These are phyloP conservation scores for Solanum appendiculatum DNA, from an alignment of 257 asterid genomes.

Conservation along the genomic window DNA sequence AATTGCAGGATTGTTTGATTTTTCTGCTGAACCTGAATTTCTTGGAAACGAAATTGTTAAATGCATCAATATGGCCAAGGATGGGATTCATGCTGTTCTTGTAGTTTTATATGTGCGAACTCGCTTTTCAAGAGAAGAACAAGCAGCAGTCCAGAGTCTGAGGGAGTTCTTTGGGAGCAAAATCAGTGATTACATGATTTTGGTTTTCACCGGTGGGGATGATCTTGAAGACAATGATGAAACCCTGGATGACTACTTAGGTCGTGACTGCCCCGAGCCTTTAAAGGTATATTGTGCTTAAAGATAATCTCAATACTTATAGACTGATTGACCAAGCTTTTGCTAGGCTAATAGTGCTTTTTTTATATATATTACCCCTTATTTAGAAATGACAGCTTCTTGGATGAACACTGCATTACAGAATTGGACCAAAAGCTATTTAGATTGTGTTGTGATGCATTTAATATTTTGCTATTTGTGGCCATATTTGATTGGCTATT, in stretches of 20 bases:
- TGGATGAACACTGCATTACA: too few species aligned
- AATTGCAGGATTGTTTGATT: slow-evolving; percentile 59
- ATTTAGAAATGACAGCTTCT: too few species aligned
- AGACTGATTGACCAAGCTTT: too few species aligned
- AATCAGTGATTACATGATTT: slow-evolving; percentile 55
- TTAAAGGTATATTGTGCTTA: slow-evolving; percentile 36
- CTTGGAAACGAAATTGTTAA: slow-evolving; percentile 53
- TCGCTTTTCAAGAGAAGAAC: slow-evolving; percentile 76
- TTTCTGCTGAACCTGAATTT: slow-evolving; percentile 25
- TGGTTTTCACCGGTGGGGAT: slow-evolving; percentile 84
- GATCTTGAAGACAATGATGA: slow-evolving; percentile 56
- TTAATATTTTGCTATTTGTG: too few species aligned
- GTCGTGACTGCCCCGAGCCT: slow-evolving; percentile 33
- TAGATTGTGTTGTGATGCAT: too few species aligned
- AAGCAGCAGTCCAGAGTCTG: slow-evolving; percentile 55
- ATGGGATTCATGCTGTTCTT: slow-evolving; percentile 87
- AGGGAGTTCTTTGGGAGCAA: slow-evolving; percentile 52
- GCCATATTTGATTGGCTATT: too few species aligned
- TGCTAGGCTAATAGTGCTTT: too few species aligned
- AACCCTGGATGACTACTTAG: slow-evolving; percentile 41
- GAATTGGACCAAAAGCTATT: too few species aligned
- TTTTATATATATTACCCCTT: too few species aligned
- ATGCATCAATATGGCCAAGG: slow-evolving; percentile 73
- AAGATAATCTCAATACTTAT: not conserved
- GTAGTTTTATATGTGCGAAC: slow-evolving; percentile 63